Evolutionary conservation across 2,329 filamentous ascomycete genomes (phyloP), one percentile per base, ranked within the genome.

Genomic region (Clonostachys chloroleuca): DNA sequence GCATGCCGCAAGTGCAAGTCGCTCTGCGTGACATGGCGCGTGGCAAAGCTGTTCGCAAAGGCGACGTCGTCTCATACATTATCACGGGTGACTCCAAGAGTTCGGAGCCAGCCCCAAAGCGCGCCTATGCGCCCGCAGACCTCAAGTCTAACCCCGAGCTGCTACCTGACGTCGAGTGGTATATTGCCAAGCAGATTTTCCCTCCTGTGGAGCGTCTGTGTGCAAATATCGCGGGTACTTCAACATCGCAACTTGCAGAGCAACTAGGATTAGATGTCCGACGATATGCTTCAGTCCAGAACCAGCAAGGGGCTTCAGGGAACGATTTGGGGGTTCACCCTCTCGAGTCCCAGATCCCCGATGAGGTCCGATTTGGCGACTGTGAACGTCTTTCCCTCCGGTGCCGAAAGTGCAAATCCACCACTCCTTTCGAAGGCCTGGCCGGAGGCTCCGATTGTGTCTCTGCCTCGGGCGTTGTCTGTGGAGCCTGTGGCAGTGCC

Each of bases 151-250:
- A 88, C 55, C 84, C 86, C 2, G 85, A 75, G 2, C 77, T 99
- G 7, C 79, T 86, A 49, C 89, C 92, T 3, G 94, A 99, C 60
- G 81, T 96, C n/a, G 94, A 99, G 62, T 97, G 92, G 81, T 99
- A 99, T 66, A 82, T 99, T 37, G 87, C 90, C 73, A 99, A 99
- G 74, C 94, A 99, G 67, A 96, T 99, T 49, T 90, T 99, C 69
- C 94, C 94, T 12, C 94, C 94, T 0, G 94, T 99, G 24, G 94
- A 99, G 71, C 89, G 94, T 77, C 84, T 99, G 18, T 99, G 94
- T 64, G 94, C 92, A 51, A 96, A 95, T 50, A 96, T 99, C 59
- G 82, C 83, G 13, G 94, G 94, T 49, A 99, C 94, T 2, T 95
- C 96, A 52, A 87, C 92, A 8, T 83, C 89, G 2, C 85, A 92